Evolutionary conservation across 176 grass and related monocot species (phyloP).

Genomic region (Urochloa ruziziensis): DNA sequence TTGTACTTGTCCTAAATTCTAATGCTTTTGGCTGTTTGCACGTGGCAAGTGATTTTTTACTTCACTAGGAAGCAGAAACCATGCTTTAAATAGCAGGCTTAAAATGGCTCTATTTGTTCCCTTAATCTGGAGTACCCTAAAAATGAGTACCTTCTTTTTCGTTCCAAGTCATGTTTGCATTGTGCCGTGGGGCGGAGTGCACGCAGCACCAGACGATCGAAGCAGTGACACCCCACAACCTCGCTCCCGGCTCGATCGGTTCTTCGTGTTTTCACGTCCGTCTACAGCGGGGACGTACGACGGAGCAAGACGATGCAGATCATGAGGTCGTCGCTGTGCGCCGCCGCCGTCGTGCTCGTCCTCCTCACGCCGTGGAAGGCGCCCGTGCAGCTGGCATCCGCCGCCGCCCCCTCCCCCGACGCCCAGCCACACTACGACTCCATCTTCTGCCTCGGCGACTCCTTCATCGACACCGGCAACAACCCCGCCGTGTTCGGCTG

Average conservation of each 20-base stretch:
- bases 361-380: not conserved
- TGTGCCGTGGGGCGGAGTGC: not conserved
- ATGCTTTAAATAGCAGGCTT: not conserved
- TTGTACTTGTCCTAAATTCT: not conserved
- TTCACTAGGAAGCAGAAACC: not conserved
- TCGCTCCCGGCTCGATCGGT: not conserved
- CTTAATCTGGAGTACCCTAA: not conserved
- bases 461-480: conserved; percentile 56
- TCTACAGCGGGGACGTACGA: not conserved
- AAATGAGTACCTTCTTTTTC: not conserved
- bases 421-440: not conserved
- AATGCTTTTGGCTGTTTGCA: not conserved
- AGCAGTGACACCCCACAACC: not conserved
- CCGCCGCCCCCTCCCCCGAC: not conserved
- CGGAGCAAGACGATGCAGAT: not conserved
- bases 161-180: not conserved
- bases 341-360: not conserved
- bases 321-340: not conserved
- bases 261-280: not conserved
- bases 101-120: not conserved
- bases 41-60: not conserved
- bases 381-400: no score
- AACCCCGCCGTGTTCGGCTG: conserved; percentile 21
- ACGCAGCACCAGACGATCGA: not conserved
- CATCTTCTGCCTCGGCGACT: conserved; percentile 68